Evolutionary conservation across 2,329 filamentous ascomycete species (phyloP).

Genomic region (Plectosphaerella plurivora): DNA sequence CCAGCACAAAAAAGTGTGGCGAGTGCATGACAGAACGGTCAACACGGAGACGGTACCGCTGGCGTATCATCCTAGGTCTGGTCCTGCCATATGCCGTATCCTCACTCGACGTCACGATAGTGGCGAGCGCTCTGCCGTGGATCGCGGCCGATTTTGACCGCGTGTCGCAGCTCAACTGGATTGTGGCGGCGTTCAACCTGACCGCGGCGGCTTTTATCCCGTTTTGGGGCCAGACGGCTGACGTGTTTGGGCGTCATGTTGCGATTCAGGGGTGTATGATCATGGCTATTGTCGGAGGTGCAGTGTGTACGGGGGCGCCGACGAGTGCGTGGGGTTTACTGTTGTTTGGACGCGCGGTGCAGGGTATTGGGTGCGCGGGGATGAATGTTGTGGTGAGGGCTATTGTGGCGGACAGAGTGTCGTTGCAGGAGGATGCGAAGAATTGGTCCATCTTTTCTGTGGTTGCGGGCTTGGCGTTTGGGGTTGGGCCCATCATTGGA

Average conservation of each 20-base stretch:
- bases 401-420: constrained; percentile 62
- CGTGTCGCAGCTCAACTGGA: constrained; percentile 61
- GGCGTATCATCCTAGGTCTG: constrained; percentile 55
- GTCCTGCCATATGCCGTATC: constrained; percentile 57
- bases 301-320: constrained; percentile 55
- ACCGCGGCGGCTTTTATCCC: constrained; percentile 65
- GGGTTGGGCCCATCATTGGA: constrained; percentile 58
- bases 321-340: constrained; percentile 51
- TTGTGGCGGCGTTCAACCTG: constrained; percentile 65
- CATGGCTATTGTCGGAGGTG: constrained; percentile 54
- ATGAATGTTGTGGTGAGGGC: constrained; percentile 57
- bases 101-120: constrained; percentile 60
- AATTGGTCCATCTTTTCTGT: constrained; percentile 61
- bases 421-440: constrained; percentile 54
- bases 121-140: constrained; percentile 34
- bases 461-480: constrained; percentile 52
- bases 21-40: constrained; percentile 27
- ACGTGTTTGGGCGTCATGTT: constrained; percentile 60
- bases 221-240: constrained; percentile 59
- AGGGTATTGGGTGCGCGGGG: constrained; percentile 58
- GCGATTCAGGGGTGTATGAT: constrained; percentile 58
- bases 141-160: constrained; percentile 62
- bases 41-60: constrained; percentile 39
- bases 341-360: constrained; percentile 58
- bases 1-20: constrained; percentile 13